Base-by-base conservation (phyloP, 2,329 filamentous ascomycete species). In the Penicillium polonicum region DNA sequence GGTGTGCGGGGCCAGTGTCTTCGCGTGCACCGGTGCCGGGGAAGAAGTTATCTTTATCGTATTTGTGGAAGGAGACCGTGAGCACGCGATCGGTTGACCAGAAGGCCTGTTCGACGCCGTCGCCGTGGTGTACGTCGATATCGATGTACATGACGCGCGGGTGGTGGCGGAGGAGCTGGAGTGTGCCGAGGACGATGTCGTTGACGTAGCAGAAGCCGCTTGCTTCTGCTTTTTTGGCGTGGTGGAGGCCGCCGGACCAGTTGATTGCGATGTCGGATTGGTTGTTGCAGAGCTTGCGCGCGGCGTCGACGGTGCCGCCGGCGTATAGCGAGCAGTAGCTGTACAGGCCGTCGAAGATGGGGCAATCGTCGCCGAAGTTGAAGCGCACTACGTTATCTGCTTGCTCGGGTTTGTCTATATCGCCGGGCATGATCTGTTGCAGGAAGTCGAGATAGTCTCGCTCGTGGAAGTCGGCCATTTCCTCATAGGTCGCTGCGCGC, bases 171-270 rank as follows among this genome's bases (percentile, higher is more conserved):
- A 97, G 81, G 10, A 99, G 84, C 72, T 97, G 89, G 38, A 97
- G 83, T 67, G 97, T 94, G 36, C 90, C 91, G 46, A 99, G 84
- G 57, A 97, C 94, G 68, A 97, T 97, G 75, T 99, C 94, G 75
- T 99, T 99, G 78, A 97, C 92, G 78, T 99, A 99, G 79, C 94
- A 99, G 76, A 99, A 99, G 0, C 94, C 94, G 15, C 89, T 93
- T 0, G 94, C 93, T 76, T 96, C 92, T 52, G 88, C 86, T 72
- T 93, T 94, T 76, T 97, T 97, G 45, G 94, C 94, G 71, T 99
- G 94, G 75, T 99, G 94, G 31, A 99, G 83, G 12, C 94, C 94
- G 36, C 94, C 94, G 19, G 92, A 94, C 94, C 94, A 99, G 68
- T 96, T 95, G 70, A 99, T 92, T 55, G 94, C 94, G 71, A 99